Conservation (phyloP, 257 asterid genomes). For the Nicotiana paniculata region DNA sequence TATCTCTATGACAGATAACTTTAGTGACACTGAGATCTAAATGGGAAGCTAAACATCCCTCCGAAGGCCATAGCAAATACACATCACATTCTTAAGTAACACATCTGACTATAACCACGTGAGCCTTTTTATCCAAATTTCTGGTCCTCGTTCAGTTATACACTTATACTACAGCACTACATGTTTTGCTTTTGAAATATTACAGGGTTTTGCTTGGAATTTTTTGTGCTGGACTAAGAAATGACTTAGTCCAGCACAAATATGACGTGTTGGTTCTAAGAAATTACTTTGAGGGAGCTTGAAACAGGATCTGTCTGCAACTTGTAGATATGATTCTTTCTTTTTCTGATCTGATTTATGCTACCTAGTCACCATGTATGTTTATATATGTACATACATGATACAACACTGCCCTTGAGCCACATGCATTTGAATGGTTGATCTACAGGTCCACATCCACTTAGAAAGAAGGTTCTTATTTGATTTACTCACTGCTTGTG, state of each 20-base stretch:
- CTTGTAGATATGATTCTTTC: neutral
- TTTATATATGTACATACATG: neutral
- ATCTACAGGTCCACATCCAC: neutral
- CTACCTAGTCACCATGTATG: neutral
- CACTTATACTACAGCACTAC: neutral
- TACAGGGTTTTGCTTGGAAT: neutral
- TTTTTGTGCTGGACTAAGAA: neutral
- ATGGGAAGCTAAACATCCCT: neutral
- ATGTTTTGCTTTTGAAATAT: neutral
- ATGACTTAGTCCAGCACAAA: too few relatives aligned
- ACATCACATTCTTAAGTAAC: neutral
- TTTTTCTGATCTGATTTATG: neutral
- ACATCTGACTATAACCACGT: neutral
- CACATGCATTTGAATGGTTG: neutral
- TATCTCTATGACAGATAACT: neutral
- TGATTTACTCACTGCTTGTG: neutral
- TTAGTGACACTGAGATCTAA: neutral
- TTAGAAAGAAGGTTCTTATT: neutral
- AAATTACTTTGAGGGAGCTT: neutral
- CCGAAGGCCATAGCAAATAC: neutral
- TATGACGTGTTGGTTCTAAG: too few relatives aligned
- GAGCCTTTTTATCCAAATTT: neutral
- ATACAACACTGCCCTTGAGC: neutral
- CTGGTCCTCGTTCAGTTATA: neutral
- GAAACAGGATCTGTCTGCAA: neutral